Percentiles rank a stretch among this genome's conserved stretches.
Conservation (phyloP, 257 asterid genomes). For the Solanum dulcamara region DNA sequence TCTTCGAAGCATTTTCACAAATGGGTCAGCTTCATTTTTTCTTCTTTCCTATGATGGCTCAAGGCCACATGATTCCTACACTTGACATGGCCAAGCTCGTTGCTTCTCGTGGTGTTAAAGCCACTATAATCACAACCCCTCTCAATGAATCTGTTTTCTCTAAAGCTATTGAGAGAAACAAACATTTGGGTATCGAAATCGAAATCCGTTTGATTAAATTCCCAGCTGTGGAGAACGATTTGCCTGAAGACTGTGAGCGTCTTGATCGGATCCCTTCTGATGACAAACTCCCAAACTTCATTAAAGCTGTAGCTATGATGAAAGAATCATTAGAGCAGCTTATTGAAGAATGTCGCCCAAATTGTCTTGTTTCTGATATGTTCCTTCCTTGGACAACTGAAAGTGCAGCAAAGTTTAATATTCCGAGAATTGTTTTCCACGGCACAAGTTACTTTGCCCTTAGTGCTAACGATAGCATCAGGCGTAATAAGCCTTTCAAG, state of each 20-base stretch:
- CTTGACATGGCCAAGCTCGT: slow-evolving; percentile 20
- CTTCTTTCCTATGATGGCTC: no score
- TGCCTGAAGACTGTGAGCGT: not conserved
- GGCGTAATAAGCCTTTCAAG: slow-evolving; percentile 19
- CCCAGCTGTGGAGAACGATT: not conserved
- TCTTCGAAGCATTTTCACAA: not conserved
- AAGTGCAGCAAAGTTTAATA: slow-evolving; percentile 28
- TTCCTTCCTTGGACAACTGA: slow-evolving; percentile 38
- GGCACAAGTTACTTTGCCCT: slow-evolving; percentile 26
- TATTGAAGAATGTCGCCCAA: slow-evolving; percentile 12
- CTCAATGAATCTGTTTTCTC: not conserved
- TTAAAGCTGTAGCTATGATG: slow-evolving; percentile 15
- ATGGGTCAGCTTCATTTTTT: no score
- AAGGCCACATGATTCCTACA: slow-evolving; percentile 19
- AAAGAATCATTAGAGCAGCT: slow-evolving; percentile 25
- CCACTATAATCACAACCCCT: slow-evolving; percentile 9
- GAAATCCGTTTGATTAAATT: slow-evolving; percentile 2
- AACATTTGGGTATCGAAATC: not conserved
- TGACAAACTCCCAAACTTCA: not conserved
- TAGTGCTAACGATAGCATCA: slow-evolving; percentile 8
- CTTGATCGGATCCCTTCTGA: not conserved
- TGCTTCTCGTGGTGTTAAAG: slow-evolving; percentile 10
- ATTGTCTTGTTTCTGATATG: slow-evolving; percentile 36
- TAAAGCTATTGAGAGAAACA: not conserved
- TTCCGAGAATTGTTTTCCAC: slow-evolving; percentile 35